Evolutionary conservation across 1,139 yeast genomes (phyloP).

Genomic region (Candida sp.): DNA sequence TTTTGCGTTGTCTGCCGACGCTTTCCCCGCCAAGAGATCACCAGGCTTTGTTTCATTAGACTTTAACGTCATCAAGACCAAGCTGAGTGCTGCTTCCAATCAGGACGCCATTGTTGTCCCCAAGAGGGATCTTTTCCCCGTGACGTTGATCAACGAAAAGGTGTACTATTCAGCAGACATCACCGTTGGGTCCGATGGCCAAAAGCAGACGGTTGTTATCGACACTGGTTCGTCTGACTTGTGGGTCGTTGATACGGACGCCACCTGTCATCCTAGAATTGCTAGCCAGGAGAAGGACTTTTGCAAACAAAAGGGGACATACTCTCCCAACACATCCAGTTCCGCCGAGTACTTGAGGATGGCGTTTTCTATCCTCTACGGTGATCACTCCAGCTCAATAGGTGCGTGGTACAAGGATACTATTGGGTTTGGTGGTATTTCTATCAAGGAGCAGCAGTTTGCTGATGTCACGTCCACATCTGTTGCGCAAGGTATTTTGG

Average conservation of each 20-base stretch:
- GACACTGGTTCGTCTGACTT: slow-evolving; percentile 36
- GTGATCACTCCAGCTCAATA: slow-evolving; percentile 33
- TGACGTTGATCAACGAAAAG: slow-evolving; percentile 10
- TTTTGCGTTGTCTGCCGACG: slow-evolving; percentile 13
- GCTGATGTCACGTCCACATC: slow-evolving; percentile 18
- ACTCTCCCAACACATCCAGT: slow-evolving; percentile 6
- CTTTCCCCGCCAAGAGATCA: slow-evolving; percentile 9
- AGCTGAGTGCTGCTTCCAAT: slow-evolving; percentile 30
- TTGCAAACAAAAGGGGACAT: slow-evolving; percentile 10
- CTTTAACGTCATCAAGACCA: slow-evolving; percentile 9
- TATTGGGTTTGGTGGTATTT: slow-evolving; percentile 15
- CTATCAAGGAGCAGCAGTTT: slow-evolving; percentile 16
- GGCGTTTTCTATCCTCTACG: slow-evolving; percentile 14
- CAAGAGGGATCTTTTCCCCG: too few species aligned
- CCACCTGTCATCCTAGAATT: slow-evolving; percentile 4
- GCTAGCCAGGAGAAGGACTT: background rate
- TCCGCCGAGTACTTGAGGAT: slow-evolving; percentile 9
- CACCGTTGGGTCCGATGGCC: slow-evolving; percentile 13
- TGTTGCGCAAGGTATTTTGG: slow-evolving; percentile 20
- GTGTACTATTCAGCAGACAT: slow-evolving; percentile 11
- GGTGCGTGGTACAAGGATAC: slow-evolving; percentile 60
- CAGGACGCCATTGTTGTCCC: too few species aligned
- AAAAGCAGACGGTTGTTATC: slow-evolving; percentile 13
- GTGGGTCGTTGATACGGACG: slow-evolving; percentile 21
- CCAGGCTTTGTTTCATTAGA: slow-evolving; percentile 14